Base-by-base conservation (phyloP, 805 yeast genomes). In the Saturnispora gosingensis region DNA sequence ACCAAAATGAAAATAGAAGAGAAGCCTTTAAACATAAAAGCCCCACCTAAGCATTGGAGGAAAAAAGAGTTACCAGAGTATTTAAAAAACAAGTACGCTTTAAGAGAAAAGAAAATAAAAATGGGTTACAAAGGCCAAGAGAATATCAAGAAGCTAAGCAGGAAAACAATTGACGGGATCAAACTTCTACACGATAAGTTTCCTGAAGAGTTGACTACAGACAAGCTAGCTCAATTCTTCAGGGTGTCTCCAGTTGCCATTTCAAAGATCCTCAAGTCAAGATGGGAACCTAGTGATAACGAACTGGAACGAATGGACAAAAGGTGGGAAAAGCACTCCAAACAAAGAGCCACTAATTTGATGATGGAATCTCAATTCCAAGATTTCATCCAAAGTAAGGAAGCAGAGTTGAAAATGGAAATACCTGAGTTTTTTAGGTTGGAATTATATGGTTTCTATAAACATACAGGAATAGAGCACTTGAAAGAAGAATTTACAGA, bases 221-320 rank as follows among this genome's bases (percentile, higher is more conserved):
- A 70, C 3, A 83, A 80, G 43, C 63, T 90, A 5, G 83, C 88
- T 0, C 70, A 75, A 32, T 76, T 75, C 61, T 89, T 84, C 66
- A 71, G 76, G 46, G 74, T 88, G 5, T 84, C 93, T 1, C 91
- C 95, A 1, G 95, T 89, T 58, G 86, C 90, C 0, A 77, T 89
- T 2, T 72, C 96, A 53, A 76, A 96, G 56, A 88, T 90, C 18
- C 63, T 90, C 56, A 82, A 80, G 62, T 82, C 91, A 5, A 79
- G 75, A 38, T 90, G 96, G 95, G 67, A 64, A 16, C 96, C 96
- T 0, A 71, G 66, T 4, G 74, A 69, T 1, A 74, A 72, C n/a
- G 86, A 82, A 53, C 75, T 71, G 39, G 73, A 65, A 5, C 65
- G 60, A 28, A 62, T 75, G 16, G 65, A 71, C 32, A 67, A 67